phyloP scores from a whole-genome alignment of 2,329 filamentous ascomycete genomes.

The Penicillium expansum region DNA sequence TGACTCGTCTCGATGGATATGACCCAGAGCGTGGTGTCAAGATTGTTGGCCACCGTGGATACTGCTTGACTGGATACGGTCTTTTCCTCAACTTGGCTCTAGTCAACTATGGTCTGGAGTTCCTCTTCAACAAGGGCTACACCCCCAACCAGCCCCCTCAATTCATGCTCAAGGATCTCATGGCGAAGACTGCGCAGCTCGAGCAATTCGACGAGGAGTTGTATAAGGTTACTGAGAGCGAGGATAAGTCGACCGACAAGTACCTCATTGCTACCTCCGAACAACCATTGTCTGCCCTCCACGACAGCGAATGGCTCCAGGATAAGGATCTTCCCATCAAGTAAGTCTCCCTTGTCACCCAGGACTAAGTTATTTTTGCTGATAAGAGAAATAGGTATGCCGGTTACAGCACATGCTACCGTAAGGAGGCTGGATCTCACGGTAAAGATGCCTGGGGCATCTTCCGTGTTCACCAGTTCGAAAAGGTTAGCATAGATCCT shows the following conservation, averaged over 20 bases:
- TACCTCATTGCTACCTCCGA: slow-evolving; percentile 81
- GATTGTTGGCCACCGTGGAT: slow-evolving; percentile 89
- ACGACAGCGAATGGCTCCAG: slow-evolving; percentile 90
- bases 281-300: slow-evolving; percentile 89
- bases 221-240: slow-evolving; percentile 87
- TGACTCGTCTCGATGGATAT: slow-evolving; percentile 83
- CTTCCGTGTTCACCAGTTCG: slow-evolving; percentile 97
- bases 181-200: slow-evolving; percentile 97
- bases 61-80: slow-evolving; percentile 86
- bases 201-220: slow-evolving; percentile 97
- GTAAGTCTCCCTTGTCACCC: slow-evolving; percentile 41
- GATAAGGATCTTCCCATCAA: slow-evolving; percentile 84
- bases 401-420: slow-evolving; percentile 92
- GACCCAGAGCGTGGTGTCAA: slow-evolving; percentile 91
- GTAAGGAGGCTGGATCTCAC: slow-evolving; percentile 90
- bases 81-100: slow-evolving; percentile 89
- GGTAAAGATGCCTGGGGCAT: slow-evolving; percentile 96
- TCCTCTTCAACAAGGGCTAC: slow-evolving; percentile 77
- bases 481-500: slow-evolving; percentile 60
- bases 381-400: slow-evolving; percentile 55
- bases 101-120: slow-evolving; percentile 92
- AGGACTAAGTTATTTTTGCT: slow-evolving; percentile 2
- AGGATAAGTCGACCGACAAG: slow-evolving; percentile 85
- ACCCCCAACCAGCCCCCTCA: slow-evolving; percentile 81
- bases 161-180: slow-evolving; percentile 92